Evolutionary conservation across 2,329 filamentous ascomycete species (phyloP), one percentile per base, ranked within the genome.

Genomic region (Paecilomyces sp.): DNA sequence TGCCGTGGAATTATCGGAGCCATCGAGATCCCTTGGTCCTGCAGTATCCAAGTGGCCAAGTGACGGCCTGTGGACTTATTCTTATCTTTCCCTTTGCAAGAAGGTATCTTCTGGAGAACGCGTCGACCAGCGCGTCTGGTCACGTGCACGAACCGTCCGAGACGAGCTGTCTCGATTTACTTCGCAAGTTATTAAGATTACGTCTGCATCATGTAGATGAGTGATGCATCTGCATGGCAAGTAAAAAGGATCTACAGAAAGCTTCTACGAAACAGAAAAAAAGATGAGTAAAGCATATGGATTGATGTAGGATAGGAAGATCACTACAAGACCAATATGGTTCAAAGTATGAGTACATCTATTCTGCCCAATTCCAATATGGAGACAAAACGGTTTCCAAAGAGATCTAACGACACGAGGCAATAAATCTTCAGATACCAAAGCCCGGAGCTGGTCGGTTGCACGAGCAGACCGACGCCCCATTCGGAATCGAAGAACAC

Each of bases 261-360:
- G 5, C 18, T 22, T 15, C n/a, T 15, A 47, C 3, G 15, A 18
- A 22, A 2, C 18, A 15, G 13, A 22, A 18, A 18, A 5, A 18
- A 22, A 22, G 22, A 3, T 18, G 4, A 57, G 51, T 18, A 18
- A 47, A 47, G 6, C 2, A 4, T 18, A 47, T 47, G 41, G 41
- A 47, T 47, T 47, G 3, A 47, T 47, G 41, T 47, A 47, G 41
- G 36, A 41, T 15, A 41, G 36, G 4, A 41, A 47, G 41, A 47
- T 47, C 41, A 47, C 41, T 47, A 47, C 41, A 22, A 22, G 41
- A 47, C 41, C 15, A 47, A 47, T 18, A n/a, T 18, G 41, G 41
- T 47, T 47, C 41, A 60, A 59, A 62, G 60, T 73, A 73, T 71
- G 67, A 62, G 62, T 73, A 72, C 69, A 72, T 73, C 70, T 71